A percentile compares a stretch with the other conserved stretches of the same genome.
Evolutionary conservation across 2,329 filamentous ascomycete species (phyloP).

Genomic region (Cercospora beticola): DNA sequence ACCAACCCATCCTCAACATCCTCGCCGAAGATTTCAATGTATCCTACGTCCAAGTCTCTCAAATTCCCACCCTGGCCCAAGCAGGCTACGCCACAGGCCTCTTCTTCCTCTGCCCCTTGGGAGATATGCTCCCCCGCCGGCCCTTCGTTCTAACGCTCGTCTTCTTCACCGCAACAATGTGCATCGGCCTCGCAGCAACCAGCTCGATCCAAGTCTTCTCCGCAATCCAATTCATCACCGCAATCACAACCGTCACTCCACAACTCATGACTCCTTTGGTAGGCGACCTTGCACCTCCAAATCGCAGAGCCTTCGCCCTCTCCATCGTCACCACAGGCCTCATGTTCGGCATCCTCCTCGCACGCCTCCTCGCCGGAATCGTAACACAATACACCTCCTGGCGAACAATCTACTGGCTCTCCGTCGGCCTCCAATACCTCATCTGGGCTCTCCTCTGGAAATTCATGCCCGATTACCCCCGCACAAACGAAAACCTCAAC

Average conservation of each 20-base stretch:
- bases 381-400: constrained; percentile 72
- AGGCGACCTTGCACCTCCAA: constrained; percentile 70
- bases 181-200: constrained; percentile 70
- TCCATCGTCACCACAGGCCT: constrained; percentile 74
- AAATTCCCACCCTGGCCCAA: constrained; percentile 74
- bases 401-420: constrained; percentile 77
- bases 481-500: constrained; percentile 64
- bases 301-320: constrained; percentile 66
- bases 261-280: constrained; percentile 74
- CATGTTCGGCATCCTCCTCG: constrained; percentile 72
- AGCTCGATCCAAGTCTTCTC: constrained; percentile 63
- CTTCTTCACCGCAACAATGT: constrained; percentile 65
- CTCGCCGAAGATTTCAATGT: constrained; percentile 71
- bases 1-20: constrained; percentile 74
- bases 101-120: constrained; percentile 72
- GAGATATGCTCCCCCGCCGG: constrained; percentile 66
- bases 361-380: constrained; percentile 72
- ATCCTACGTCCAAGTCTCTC: constrained; percentile 63
- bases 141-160: constrained; percentile 66
- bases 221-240: constrained; percentile 69
- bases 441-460: constrained; percentile 66
- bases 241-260: constrained; percentile 78
- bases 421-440: constrained; percentile 67
- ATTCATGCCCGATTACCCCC: constrained; percentile 79
- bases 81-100: constrained; percentile 75